Evolutionary conservation across 2,329 filamentous ascomycete species (phyloP).

Genomic region (Penicillium freii): DNA sequence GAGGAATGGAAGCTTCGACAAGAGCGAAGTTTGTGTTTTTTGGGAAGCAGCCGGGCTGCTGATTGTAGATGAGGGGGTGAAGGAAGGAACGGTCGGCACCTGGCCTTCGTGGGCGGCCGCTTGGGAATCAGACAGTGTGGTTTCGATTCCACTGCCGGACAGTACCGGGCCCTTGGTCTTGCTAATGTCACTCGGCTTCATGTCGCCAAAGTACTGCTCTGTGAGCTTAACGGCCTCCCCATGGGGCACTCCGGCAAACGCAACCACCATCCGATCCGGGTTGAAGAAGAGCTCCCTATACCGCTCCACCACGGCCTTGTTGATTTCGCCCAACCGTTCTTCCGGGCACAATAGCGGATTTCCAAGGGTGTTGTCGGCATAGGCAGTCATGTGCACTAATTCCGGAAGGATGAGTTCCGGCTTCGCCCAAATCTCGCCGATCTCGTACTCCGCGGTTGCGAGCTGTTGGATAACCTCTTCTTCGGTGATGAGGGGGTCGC

Average conservation of each 20-base stretch:
- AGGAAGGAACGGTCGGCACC: conserved; percentile 38
- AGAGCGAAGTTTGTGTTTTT: conserved; percentile 59
- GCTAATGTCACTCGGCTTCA: conserved; percentile 60
- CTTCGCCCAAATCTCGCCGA: conserved; percentile 96
- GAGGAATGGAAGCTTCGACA: conserved; percentile 84
- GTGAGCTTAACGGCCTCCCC: conserved; percentile 73
- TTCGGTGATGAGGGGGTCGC: conserved; percentile 78
- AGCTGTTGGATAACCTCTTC: conserved; percentile 84
- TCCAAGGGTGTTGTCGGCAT: conserved; percentile 91
- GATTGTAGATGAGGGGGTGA: conserved; percentile 42
- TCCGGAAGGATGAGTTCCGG: conserved; percentile 94
- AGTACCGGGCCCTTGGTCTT: conserved; percentile 49
- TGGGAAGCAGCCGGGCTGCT: conserved; percentile 39
- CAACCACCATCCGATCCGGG: conserved; percentile 88
- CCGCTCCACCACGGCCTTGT: conserved; percentile 67
- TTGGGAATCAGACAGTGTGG: conserved; percentile 38
- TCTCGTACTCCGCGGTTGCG: conserved; percentile 90
- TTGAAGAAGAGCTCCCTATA: conserved; percentile 83
- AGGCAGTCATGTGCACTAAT: conserved; percentile 91
- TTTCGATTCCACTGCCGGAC: conserved; percentile 59
- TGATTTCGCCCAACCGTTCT: conserved; percentile 74
- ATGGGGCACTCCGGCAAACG: conserved; percentile 90
- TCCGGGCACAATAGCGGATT: conserved; percentile 89
- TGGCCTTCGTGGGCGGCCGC: conserved; percentile 32
- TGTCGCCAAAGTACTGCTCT: conserved; percentile 86